Base-by-base conservation (phyloP, 75 land plant species). In the Picea sitchensis region DNA sequence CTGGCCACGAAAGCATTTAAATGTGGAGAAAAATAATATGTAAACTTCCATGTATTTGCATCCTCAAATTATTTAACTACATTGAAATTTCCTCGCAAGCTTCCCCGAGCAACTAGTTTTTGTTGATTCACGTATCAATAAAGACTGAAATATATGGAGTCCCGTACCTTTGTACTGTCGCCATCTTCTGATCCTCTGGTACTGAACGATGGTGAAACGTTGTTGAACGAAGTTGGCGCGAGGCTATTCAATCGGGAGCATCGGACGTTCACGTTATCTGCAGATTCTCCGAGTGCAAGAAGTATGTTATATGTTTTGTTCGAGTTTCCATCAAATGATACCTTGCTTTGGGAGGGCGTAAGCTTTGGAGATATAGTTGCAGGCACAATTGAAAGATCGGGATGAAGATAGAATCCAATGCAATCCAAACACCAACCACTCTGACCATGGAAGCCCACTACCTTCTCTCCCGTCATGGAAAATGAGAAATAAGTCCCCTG, bases 221-320 rank as follows among this genome's bases (percentile, higher is more conserved):
- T 67, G 44, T 67, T 67, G 41, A 67, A 67, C 3, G 36, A 32
- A 14, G 20, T 20, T 67, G 71, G 71, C 9, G 75, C 5, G 17
- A 73, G 41, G 31, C 58, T 73, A 54, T 26, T 23, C 58, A 73
- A 47, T 54, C 31, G 41, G 26, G 75, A 44, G 58, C 75, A 47
- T 21, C 47, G 54, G 47, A 73, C 30, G 23, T 73, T 73, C 26
- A 73, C 75, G n/a, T 44, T 54, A 23, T 73, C 75, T 54, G 30
- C 11, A 26, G 44, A 32, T 32, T 73, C 75, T 44, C 58, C 75
- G 21, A 73, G 58, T 54, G 75, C 58, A 44, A 73, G 31, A 44
- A 73, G 75, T 73, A 59, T 59, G 75, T 73, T 73, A 54, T 73
- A 73, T 47, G 58, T 73, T 51, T 71, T 71, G 51, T 73, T 73